These are phyloP conservation scores for Vaccinium vitisidaea DNA, from an alignment of 148 eudicot genomes.

Conservation along the genomic window DNA sequence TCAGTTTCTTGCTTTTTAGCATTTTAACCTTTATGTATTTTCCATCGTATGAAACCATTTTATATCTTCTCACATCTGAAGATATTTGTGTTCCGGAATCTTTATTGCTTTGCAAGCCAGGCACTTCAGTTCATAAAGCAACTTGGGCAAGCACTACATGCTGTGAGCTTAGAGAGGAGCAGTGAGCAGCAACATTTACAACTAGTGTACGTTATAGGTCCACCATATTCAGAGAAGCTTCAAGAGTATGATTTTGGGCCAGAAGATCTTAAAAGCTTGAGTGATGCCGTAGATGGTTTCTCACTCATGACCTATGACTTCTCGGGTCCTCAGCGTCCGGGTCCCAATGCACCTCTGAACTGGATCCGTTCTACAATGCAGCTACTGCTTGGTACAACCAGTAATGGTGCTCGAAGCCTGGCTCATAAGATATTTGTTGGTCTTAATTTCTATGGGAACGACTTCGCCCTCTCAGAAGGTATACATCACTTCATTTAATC, in stretches of 20 bases:
- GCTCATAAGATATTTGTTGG: conserved; percentile 78
- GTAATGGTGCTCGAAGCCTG: conserved; percentile 32
- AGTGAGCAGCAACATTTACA: conserved; percentile 44
- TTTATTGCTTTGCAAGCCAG: conserved; percentile 40
- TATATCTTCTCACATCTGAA: background rate
- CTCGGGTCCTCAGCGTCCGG: conserved; percentile 84
- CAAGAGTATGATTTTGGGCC: conserved; percentile 89
- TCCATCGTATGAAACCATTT: background rate
- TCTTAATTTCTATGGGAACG: conserved; percentile 90
- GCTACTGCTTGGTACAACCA: conserved; percentile 46
- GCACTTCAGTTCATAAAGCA: conserved; percentile 77
- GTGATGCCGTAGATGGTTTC: conserved; percentile 83
- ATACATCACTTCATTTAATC: conserved; percentile 14
- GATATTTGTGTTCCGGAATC: conserved; percentile 7
- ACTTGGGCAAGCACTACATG: conserved; percentile 81
- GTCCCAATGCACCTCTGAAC: conserved; percentile 93
- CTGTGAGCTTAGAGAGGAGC: conserved; percentile 40
- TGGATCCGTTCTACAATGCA: conserved; percentile 71
- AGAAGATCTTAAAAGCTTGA: conserved; percentile 66
- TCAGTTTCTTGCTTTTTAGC: conserved; percentile 6
- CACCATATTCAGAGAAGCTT: conserved; percentile 68
- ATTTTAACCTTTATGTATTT: conserved; percentile 3
- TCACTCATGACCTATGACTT: conserved; percentile 98
- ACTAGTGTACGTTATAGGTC: conserved; percentile 86
- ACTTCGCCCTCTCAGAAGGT: conserved; percentile 71